Conservation (phyloP, 495 filamentous ascomycete species). For the Emericellopsis terricola region DNA sequence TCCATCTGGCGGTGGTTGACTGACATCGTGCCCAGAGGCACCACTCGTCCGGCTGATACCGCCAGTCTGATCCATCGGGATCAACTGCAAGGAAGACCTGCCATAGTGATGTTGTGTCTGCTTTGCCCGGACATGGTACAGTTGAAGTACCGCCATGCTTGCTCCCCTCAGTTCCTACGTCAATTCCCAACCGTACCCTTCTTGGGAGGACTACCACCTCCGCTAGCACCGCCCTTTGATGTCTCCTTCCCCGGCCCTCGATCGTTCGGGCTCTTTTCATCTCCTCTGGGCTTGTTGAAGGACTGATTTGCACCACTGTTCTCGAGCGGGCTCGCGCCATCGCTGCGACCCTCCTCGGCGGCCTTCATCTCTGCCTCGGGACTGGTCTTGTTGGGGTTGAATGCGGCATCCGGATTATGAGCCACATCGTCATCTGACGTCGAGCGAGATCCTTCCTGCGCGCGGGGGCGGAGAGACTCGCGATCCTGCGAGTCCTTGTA, state of each 20-base stretch:
- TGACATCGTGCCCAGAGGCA: too few relatives aligned
- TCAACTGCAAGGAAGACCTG: too few relatives aligned
- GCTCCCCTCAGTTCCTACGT: too few relatives aligned
- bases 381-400: constrained; percentile 18
- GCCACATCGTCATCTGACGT: constrained; percentile 19
- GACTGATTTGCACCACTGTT: constrained; percentile 18
- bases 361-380: constrained; percentile 15
- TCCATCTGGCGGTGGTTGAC: too few relatives aligned
- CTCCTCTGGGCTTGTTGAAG: constrained; percentile 10
- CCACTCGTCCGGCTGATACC: too few relatives aligned
- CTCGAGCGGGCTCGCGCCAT: constrained; percentile 15
- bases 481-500: constrained; percentile 25
- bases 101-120: too few relatives aligned
- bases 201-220: constrained; percentile 9
- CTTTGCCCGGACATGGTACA: too few relatives aligned
- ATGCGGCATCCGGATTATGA: constrained; percentile 17
- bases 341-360: constrained; percentile 8
- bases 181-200: too few relatives aligned
- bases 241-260: constrained; percentile 2
- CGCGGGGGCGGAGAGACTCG: constrained; percentile 18
- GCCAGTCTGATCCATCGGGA: too few relatives aligned
- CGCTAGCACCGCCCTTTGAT: constrained; percentile 6
- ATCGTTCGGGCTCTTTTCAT: constrained; percentile 2
- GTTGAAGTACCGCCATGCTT: too few relatives aligned
- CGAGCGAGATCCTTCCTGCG: constrained; percentile 17